phyloP scores from a whole-genome alignment of 768 basidiomycete species.

The Kwoniella sp. region DNA sequence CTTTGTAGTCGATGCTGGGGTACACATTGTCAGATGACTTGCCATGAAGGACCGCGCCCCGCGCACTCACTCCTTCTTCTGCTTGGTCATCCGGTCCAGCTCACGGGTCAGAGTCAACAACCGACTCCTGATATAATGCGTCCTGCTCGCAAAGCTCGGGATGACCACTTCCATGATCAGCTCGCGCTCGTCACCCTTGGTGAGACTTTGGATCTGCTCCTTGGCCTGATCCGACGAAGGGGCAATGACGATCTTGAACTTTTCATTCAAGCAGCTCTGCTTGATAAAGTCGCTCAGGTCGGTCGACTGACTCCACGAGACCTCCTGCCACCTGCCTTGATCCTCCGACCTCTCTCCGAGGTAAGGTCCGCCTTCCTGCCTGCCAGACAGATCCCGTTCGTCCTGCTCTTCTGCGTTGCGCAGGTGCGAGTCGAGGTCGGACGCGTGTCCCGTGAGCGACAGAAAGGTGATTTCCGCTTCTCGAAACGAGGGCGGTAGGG shows the following conservation, averaged over 20 bases:
- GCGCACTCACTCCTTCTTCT: constrained; percentile 56
- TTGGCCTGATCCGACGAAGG: constrained; percentile 15
- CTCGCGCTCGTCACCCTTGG: constrained; percentile 4
- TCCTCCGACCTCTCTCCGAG: constrained; percentile 27
- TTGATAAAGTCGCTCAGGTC: constrained; percentile 66
- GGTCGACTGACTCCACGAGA: constrained; percentile 62
- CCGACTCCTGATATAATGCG: constrained; percentile 58
- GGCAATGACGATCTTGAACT: constrained; percentile 56
- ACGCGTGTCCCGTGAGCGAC: constrained; percentile 43
- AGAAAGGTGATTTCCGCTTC: constrained; percentile 43
- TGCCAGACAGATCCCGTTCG: constrained; percentile 9
- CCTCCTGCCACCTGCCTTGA: constrained; percentile 42
- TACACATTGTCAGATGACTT: neutral
- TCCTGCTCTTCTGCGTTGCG: constrained; percentile 48
- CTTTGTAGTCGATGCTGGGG: constrained; percentile 55
- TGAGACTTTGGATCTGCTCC: neutral
- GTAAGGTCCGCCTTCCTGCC: constrained; percentile 49
- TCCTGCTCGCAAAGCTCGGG: constrained; percentile 63
- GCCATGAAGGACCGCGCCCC: neutral
- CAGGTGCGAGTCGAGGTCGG: constrained; percentile 36
- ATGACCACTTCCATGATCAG: constrained; percentile 57
- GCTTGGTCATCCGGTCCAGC: constrained; percentile 56
- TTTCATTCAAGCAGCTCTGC: constrained; percentile 58
- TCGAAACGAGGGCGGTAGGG: constrained; percentile 35
- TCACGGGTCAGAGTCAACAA: constrained; percentile 54